Base-by-base conservation (phyloP, 2,329 filamentous ascomycete species). In the Talaromyces sp. region DNA sequence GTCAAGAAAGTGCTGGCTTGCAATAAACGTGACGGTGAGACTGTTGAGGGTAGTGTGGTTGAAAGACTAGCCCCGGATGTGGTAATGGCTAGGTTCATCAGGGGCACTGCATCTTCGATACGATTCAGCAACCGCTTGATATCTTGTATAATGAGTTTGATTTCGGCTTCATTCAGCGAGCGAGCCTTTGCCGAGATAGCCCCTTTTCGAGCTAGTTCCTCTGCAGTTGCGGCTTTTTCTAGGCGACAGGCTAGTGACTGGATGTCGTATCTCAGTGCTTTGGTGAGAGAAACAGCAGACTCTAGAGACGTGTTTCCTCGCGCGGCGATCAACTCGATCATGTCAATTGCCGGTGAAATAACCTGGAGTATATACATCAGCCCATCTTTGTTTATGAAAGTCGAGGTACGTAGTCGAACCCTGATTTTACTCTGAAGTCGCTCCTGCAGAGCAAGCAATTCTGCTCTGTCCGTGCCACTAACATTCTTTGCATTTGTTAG, bases 1-100 rank as follows among this genome's bases (percentile, higher is more conserved):
- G 89, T 96, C 55, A 98, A 81, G 65, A 97, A 89, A 4, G 92
- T 95, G 71, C 93, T 98, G 19, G 95, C 93, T 75, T 99, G 95
- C 42, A 98, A 79, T 49, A 99, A 79, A 47, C 95, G 85, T 4
- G 93, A 97, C 1, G 93, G 93, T 1, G 93, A 98, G 52, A 98
- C 90, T 10, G 89, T 89, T 1, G 89, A 82, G 0, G 92, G 91
- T 30, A 97, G 80, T 2, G 87, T 88, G 0, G 90, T 90, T 0
- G 91, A 92, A 32, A 98, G 81, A 62, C 86, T 96, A 60, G 93
- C 92, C 0, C 95, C 95, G 1, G 93, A 97, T 0, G 93, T 93
- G 1, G 92, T 95, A 66, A 99, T 96, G 60, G 95, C 95, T 30
- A 99, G 82, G 68, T 95, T 96, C 72, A 99, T 89, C 3, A 96